Evolutionary conservation across 2,329 filamentous ascomycete genomes (phyloP), one percentile per base, ranked within the genome.

Genomic region (Pezicula neosporulosa): DNA sequence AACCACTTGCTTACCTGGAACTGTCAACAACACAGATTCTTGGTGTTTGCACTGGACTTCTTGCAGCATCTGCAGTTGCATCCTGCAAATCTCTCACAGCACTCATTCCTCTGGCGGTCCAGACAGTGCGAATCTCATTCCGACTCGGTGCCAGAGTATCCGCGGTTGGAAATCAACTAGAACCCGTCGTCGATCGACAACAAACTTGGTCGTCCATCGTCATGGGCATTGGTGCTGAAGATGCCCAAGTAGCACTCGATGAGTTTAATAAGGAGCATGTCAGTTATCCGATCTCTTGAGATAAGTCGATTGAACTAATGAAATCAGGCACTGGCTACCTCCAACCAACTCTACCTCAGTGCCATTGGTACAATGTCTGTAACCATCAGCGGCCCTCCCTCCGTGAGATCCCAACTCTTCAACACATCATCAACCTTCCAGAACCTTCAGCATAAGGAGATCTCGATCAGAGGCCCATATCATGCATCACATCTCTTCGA

Each of bases 11-110:
- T 27, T 55, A 55, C 24, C 51, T 48, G 6, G 33, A 39, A 19
- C 28, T 46, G 15, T 43, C 47, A 10, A 37, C 28, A 2, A 56
- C 52, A 18, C 33, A 52, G 16, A 44, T 56, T n/a, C 30, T 86
- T 18, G 65, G 65, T 36, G 44, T 68, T 15, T 68, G 67, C 48
- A 68, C 64, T 1, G 67, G 67, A 15, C 51, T 63, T 6, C 54
- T 69, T 27, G 60, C 67, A 12, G 63, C 67, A 12, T 63, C 64
- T 2, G 64, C 66, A 7, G 58, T 68, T 39, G 58, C 62, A 42
- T 63, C 59, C 47, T 63, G 61, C 48, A 53, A 55, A n/a, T 63
- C 48, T 37, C 51, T 60, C 4, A 48, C 59, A 8, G 60, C 66
- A n/a, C 59, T 69, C 8, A 55, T 68, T 21, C 60, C 63, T 5